Percentiles rank a stretch among this genome's conserved stretches.
phyloP scores from a whole-genome alignment of 345 rosid genomes.

The Syzygium oleosum region DNA sequence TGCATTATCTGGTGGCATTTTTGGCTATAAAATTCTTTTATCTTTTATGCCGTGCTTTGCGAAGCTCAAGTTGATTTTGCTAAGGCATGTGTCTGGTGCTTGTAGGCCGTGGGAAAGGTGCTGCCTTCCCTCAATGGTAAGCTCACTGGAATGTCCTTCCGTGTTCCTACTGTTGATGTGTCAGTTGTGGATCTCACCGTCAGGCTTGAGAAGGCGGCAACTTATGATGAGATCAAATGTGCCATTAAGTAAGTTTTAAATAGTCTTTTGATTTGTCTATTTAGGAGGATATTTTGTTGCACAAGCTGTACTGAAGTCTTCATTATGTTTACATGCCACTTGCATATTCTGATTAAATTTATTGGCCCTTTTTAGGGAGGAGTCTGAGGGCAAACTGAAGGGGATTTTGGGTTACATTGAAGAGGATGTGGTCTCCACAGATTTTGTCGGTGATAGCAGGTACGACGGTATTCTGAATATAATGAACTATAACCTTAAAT shows the following conservation, averaged over 20 bases:
- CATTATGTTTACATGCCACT: background rate
- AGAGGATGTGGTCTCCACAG: slow-evolving; percentile 83
- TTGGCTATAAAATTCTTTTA: background rate
- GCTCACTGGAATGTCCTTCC: slow-evolving; percentile 94
- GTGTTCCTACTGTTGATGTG: slow-evolving; percentile 86
- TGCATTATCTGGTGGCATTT: background rate
- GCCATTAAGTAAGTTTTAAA: slow-evolving; percentile 46
- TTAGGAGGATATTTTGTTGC: background rate
- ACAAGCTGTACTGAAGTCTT: background rate
- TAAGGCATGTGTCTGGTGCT: background rate
- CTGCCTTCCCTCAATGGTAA: slow-evolving; percentile 71
- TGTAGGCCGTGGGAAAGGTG: slow-evolving; percentile 79
- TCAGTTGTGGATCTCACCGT: slow-evolving; percentile 92
- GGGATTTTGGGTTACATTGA: slow-evolving; percentile 83
- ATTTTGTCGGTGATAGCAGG: slow-evolving; percentile 81
- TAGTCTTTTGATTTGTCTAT: background rate
- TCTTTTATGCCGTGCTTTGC: background rate
- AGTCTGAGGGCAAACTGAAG: slow-evolving; percentile 66
- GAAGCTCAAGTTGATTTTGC: background rate
- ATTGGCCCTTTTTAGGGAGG: slow-evolving; percentile 36
- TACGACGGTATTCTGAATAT: background rate
- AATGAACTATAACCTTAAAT: background rate
- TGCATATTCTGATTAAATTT: background rate
- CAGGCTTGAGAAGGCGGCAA: slow-evolving; percentile 60
- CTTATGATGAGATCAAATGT: slow-evolving; percentile 63